phyloP scores from a whole-genome alignment of 2,329 filamentous ascomycete genomes.

The Venturia aucupariae region DNA sequence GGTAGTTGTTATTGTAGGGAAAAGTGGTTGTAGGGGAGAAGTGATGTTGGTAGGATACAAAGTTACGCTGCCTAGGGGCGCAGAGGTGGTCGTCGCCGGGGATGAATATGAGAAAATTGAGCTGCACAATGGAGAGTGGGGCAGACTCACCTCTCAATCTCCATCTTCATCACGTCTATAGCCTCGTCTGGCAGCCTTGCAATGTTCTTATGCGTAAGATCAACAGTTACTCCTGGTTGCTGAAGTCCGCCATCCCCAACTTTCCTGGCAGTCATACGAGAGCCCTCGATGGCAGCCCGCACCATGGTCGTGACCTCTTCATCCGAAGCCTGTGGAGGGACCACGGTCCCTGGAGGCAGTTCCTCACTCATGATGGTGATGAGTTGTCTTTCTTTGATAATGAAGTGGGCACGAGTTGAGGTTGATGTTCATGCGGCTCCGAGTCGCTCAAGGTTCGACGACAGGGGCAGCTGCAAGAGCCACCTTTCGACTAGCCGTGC shows the following conservation, averaged over 20 bases:
- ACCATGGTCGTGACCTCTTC: constrained; percentile 57
- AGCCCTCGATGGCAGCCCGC: constrained; percentile 57
- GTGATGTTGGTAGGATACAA: not conserved
- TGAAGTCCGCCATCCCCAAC: constrained; percentile 45
- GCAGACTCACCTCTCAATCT: constrained; percentile 54
- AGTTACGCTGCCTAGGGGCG: not conserved
- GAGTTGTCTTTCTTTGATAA: not conserved
- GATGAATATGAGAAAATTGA: not conserved
- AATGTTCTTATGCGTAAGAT: constrained; percentile 67
- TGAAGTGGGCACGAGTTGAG: not conserved
- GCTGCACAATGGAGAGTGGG: not conserved
- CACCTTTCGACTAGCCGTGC: not conserved
- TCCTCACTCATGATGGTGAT: constrained; percentile 12
- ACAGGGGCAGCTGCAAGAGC: constrained; percentile 1
- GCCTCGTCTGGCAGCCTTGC: constrained; percentile 63
- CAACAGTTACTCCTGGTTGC: constrained; percentile 65
- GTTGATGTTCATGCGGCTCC: not conserved
- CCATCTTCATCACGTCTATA: constrained; percentile 64
- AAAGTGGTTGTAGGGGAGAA: constrained; percentile 4
- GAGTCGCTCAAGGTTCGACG: too few species aligned
- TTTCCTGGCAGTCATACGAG: constrained; percentile 51
- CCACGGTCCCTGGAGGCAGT: constrained; percentile 2
- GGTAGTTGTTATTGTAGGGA: constrained; percentile 6
- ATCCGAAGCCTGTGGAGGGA: constrained; percentile 31
- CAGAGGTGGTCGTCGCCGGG: not conserved